Percentiles rank a stretch among this genome's conserved stretches.
phyloP scores from a whole-genome alignment of 1,284 basidiomycete genomes.

The Boletellus sp. region DNA sequence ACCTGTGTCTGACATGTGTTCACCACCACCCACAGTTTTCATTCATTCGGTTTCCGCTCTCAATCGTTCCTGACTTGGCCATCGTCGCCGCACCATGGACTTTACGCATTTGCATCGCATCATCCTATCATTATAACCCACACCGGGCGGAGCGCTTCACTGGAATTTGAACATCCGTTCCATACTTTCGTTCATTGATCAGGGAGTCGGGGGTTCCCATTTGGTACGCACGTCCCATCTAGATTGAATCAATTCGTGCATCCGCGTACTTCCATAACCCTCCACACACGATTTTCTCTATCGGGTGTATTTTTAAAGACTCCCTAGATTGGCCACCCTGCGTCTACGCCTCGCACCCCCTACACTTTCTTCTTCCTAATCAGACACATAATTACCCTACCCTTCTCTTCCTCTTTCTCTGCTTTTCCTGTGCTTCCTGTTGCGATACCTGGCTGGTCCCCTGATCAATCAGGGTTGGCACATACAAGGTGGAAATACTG shows the following conservation, averaged over 20 bases:
- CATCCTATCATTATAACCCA: conserved; percentile 13
- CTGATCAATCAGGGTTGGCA: background rate
- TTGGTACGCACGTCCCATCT: conserved; percentile 11
- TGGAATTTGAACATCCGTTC: conserved; percentile 28
- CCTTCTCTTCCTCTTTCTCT: background rate
- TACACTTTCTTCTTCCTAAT: conserved; percentile 15
- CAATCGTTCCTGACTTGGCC: conserved; percentile 13
- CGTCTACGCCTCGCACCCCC: conserved; percentile 11
- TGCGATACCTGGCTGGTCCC: background rate
- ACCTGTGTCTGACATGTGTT: background rate
- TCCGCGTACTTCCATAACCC: conserved; percentile 6
- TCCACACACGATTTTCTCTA: background rate
- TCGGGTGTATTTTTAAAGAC: conserved; percentile 26
- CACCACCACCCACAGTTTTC: conserved; percentile 12
- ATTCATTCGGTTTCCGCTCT: conserved; percentile 8
- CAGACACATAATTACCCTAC: conserved; percentile 8
- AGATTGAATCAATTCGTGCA: conserved; percentile 11
- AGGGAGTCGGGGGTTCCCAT: conserved; percentile 5
- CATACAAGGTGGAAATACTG: background rate
- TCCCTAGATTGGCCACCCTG: conserved; percentile 2
- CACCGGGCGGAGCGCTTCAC: conserved; percentile 20
- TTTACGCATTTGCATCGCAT: conserved; percentile 28
- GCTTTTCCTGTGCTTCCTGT: conserved; percentile 1
- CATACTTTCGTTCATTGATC: conserved; percentile 17
- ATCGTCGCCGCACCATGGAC: conserved; percentile 18